phyloP scores from a whole-genome alignment of 2,329 filamentous ascomycete genomes.

The Colletotrichum destructivum region DNA sequence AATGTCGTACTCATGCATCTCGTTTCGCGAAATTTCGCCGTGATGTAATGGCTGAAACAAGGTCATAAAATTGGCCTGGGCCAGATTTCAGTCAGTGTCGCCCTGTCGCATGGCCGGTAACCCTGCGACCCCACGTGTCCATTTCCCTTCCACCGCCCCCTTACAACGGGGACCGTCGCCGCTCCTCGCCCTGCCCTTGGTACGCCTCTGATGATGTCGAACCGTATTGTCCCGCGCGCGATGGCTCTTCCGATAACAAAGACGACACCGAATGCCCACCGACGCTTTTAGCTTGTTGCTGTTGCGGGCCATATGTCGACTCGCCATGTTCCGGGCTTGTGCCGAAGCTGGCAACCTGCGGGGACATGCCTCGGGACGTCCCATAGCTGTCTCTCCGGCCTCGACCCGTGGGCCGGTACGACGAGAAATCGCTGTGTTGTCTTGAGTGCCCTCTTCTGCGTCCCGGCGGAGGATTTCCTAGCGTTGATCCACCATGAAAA shows the following conservation, averaged over 20 bases:
- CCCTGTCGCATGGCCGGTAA: conserved; percentile 51
- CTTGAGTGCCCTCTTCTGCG: conserved; percentile 74
- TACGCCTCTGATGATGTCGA: conserved; percentile 36
- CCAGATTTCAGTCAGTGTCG: conserved; percentile 45
- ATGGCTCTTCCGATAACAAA: conserved; percentile 58
- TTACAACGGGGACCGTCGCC: conserved; percentile 32
- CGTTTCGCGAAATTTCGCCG: conserved; percentile 37
- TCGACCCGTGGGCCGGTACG: conserved; percentile 60
- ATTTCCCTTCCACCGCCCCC: neutral
- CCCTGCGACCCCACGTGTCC: conserved; percentile 50
- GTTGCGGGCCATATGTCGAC: conserved; percentile 42
- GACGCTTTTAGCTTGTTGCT: conserved; percentile 40
- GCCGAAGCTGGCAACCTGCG: conserved; percentile 52
- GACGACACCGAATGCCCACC: conserved; percentile 60
- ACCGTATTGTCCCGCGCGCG: conserved; percentile 37
- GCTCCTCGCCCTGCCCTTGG: conserved; percentile 39
- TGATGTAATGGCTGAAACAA: conserved; percentile 48
- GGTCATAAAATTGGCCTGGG: conserved; percentile 47
- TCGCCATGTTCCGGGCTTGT: conserved; percentile 50
- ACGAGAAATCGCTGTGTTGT: conserved; percentile 75
- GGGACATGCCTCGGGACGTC: conserved; percentile 55
- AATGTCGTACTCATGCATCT: conserved; percentile 41
- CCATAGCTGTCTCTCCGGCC: conserved; percentile 53
- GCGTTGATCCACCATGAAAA: conserved; percentile 64
- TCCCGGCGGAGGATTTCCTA: conserved; percentile 66